Evolutionary conservation across 2,329 filamentous ascomycete species (phyloP).

Genomic region (Exophiala sp.): DNA sequence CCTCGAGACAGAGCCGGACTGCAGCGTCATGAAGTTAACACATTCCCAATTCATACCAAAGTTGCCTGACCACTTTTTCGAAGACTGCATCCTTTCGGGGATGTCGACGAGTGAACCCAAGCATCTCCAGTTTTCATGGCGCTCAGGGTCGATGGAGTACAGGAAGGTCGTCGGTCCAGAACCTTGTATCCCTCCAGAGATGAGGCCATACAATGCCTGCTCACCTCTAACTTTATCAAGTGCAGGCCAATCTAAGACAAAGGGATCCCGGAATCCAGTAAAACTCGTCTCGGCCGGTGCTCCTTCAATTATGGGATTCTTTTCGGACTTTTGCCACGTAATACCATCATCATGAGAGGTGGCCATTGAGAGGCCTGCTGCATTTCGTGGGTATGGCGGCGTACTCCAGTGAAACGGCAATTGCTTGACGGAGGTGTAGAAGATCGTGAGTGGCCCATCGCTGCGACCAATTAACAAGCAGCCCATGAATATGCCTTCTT

Average conservation of each 20-base stretch:
- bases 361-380: too few relatives aligned
- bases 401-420: too few relatives aligned
- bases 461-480: constrained; percentile 34
- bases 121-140: constrained; percentile 46
- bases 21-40: constrained; percentile 46
- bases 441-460: constrained; percentile 33
- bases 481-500: constrained; percentile 42
- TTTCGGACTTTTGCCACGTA: too few relatives aligned
- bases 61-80: constrained; percentile 49
- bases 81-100: constrained; percentile 35
- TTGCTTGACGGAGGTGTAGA: constrained; percentile 39
- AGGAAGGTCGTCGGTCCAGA: constrained; percentile 47
- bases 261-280: constrained; percentile 45
- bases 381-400: too few relatives aligned
- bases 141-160: constrained; percentile 41
- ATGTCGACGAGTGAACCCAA: constrained; percentile 43
- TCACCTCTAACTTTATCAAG: constrained; percentile 23
- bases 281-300: constrained; percentile 23
- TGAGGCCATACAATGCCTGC: constrained; percentile 42
- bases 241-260: constrained; percentile 32
- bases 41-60: constrained; percentile 53
- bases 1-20: constrained; percentile 30
- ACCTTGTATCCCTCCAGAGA: constrained; percentile 47
- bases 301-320: too few relatives aligned
- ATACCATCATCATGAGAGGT: too few relatives aligned